Evolutionary conservation across 75 land plant species (phyloP).

Genomic region (Sequoiadendron giganteum): DNA sequence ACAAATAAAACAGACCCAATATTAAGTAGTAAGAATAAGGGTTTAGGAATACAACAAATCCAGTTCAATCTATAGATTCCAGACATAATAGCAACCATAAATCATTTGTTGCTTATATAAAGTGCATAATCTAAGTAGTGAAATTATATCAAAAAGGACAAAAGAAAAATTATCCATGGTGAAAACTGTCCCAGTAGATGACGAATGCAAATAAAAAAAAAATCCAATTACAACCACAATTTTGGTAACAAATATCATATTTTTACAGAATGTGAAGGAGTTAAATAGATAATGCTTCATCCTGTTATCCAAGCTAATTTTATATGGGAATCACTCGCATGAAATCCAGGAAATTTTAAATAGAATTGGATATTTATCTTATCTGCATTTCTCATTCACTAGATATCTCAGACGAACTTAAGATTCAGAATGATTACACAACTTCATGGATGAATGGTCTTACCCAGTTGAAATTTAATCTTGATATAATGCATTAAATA

Average conservation of each 20-base stretch:
- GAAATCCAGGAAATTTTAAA: background rate
- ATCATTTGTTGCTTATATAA: background rate
- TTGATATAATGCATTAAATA: background rate
- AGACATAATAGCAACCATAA: background rate
- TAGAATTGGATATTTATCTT: background rate
- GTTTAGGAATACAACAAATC: background rate
- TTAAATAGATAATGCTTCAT: background rate
- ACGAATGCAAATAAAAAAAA: background rate
- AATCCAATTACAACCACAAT: background rate
- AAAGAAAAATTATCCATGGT: background rate
- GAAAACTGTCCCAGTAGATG: background rate
- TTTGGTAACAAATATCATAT: background rate
- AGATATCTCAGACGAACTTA: background rate
- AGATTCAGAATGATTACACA: background rate
- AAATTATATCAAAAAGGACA: background rate
- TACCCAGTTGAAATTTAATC: background rate
- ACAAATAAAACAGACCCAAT: background rate
- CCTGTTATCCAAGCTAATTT: background rate
- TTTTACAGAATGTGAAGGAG: background rate
- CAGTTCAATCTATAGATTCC: background rate
- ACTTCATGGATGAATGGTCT: background rate
- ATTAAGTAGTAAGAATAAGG: background rate
- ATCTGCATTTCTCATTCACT: too few species aligned
- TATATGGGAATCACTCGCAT: background rate
- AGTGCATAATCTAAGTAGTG: background rate